Conservation (phyloP, 2,329 filamentous ascomycete genomes). For the Aspergillus japonicus region DNA sequence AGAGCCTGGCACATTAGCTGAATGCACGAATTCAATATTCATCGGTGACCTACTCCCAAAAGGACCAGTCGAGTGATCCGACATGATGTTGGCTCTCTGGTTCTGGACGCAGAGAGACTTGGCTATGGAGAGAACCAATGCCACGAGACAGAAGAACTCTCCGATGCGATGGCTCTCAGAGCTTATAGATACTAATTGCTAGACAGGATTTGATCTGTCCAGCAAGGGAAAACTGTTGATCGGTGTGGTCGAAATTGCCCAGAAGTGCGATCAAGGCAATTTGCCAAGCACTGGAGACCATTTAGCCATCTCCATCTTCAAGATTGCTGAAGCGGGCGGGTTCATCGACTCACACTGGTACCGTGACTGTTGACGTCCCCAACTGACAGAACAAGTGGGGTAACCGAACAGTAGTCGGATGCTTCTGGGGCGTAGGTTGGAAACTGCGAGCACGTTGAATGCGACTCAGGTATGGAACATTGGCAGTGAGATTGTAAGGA, state of each 20-base stretch:
- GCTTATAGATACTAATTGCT: background rate
- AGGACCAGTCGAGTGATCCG: conserved; percentile 38
- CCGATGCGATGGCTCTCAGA: background rate
- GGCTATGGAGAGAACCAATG: background rate
- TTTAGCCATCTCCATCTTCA: background rate
- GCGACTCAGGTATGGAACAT: background rate
- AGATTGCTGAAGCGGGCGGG: background rate
- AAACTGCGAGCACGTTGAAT: background rate
- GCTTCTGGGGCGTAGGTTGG: background rate
- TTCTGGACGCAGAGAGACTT: background rate
- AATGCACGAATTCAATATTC: conserved; percentile 23
- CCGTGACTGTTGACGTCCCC: background rate
- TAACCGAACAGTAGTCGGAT: background rate
- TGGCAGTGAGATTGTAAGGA: background rate
- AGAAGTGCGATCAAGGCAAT: background rate
- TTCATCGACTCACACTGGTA: background rate
- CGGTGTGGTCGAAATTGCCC: background rate
- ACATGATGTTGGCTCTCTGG: conserved; percentile 26
- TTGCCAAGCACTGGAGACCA: background rate
- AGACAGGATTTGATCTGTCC: background rate
- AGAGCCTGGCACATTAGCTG: conserved; percentile 34
- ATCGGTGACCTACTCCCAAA: conserved; percentile 42
- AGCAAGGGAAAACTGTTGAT: background rate
- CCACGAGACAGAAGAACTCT: background rate
- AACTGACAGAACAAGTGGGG: background rate